Base-by-base conservation (phyloP, 2,329 filamentous ascomycete genomes). In the Clarireedia monteithiana region DNA sequence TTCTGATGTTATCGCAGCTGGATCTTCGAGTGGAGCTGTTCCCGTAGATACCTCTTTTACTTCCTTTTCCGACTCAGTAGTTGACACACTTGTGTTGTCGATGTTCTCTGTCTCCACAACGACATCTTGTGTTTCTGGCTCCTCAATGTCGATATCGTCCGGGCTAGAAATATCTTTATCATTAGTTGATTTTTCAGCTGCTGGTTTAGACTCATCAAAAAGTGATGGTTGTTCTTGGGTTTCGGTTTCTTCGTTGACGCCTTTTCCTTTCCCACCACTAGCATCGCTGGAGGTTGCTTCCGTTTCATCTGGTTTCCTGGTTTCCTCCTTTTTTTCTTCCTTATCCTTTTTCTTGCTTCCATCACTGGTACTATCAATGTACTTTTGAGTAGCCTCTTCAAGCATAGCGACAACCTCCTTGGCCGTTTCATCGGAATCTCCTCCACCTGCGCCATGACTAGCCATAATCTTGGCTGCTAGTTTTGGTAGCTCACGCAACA, bases 321-420 rank as follows among this genome's bases (percentile, higher is more conserved):
- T n/a, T 15, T 26, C 38, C 6, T 48, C 57, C 38, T 58, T 59
- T 20, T 53, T 23, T 51, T 55, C 24, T 36, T 55, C 24, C 27
- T 40, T 24, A 34, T 14, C 10, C 4, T 9, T 34, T 49, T 49
- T 3, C 49, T 48, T 42, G 23, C 12, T 36, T 7, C 26, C n/a
- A 15, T 36, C 55, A 3, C 61, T 44, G 2, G 61, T 47, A 30
- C 23, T 53, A 0, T 58, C 58, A 1, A 82, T 67, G 54, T 80
- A 83, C 55, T 76, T 75, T 47, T 71, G 73, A 0, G 79, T 75
- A 3, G 79, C 81, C 39, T 71, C 71, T 56, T 76, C 73, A 36
- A 84, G 77, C 17, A 73, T 70, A 6, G 78, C 73, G 20, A 83
- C 64, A 4, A 77, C 72, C 6, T 79, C 75, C 55, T 76, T 73